Percentiles rank a stretch among this genome's conserved stretches.
These are phyloP conservation scores for Glycyrrhiza uralensis DNA, from an alignment of 306 rosid species.

Conservation along the genomic window DNA sequence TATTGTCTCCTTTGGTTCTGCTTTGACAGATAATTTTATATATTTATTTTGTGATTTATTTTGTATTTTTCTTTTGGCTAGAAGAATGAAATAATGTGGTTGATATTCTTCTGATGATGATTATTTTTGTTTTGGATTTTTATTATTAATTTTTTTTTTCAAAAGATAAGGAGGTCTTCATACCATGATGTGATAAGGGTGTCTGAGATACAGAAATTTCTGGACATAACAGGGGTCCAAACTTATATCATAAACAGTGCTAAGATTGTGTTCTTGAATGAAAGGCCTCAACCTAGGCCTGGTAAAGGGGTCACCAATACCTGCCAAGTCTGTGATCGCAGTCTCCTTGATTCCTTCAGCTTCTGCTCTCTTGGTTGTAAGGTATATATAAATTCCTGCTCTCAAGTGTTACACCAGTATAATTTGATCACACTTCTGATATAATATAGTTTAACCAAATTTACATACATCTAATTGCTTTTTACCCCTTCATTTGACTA, in stretches of 20 bases:
- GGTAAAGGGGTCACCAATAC: conserved; percentile 65
- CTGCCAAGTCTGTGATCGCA: conserved; percentile 67
- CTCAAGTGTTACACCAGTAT: no score
- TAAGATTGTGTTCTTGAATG: conserved; percentile 68
- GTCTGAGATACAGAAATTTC: conserved; percentile 65
- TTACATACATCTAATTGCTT: background rate
- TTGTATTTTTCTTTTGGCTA: background rate
- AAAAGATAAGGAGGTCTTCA: conserved; percentile 71
- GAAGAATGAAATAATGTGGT: conserved; percentile 10
- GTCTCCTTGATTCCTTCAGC: conserved; percentile 68
- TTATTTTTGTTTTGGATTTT: background rate
- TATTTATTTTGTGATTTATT: background rate
- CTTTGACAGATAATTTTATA: conserved; percentile 3
- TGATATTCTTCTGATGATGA: conserved; percentile 23
- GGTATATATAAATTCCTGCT: conserved; percentile 44
- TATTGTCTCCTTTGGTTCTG: conserved; percentile 16
- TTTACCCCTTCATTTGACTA: background rate
- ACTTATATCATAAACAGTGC: conserved; percentile 74
- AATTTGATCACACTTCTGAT: no score
- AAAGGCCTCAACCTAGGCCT: conserved; percentile 78
- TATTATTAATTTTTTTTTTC: conserved; percentile 1
- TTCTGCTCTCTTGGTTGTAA: conserved; percentile 81
- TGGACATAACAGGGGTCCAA: conserved; percentile 71
- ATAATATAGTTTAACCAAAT: no score
- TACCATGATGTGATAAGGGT: conserved; percentile 85